Conservation (phyloP, 108 stramenopile species). For the Discostella pseudostelligera region DNA sequence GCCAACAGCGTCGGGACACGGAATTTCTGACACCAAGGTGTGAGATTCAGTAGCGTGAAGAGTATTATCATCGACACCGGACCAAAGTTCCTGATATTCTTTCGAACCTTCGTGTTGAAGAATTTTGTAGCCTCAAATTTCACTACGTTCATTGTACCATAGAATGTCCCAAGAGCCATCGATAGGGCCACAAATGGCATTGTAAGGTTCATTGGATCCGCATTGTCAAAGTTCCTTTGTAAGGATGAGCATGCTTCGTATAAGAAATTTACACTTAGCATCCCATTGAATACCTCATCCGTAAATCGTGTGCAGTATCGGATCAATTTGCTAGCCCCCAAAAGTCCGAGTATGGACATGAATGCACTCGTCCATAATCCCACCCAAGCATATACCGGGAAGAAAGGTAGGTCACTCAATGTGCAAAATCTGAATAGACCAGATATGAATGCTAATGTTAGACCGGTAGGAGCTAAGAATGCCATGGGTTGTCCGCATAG, state of each 20-base stretch:
- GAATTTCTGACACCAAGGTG: constrained; percentile 67
- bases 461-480: constrained; percentile 96
- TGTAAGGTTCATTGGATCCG: constrained; percentile 83
- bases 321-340: constrained; percentile 83
- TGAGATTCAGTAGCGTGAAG: constrained; percentile 73
- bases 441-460: constrained; percentile 92
- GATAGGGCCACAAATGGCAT: constrained; percentile 80
- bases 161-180: constrained; percentile 71
- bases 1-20: constrained; percentile 76
- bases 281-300: constrained; percentile 95
- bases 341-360: constrained; percentile 76
- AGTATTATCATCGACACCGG: constrained; percentile 82
- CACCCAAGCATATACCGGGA: constrained; percentile 94
- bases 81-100: constrained; percentile 90
- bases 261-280: constrained; percentile 93
- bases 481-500: constrained; percentile 96
- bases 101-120: constrained; percentile 72
- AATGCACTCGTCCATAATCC: constrained; percentile 92
- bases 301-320: constrained; percentile 95
- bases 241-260: constrained; percentile 85
- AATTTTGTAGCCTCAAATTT: constrained; percentile 71
- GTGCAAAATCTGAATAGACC: constrained; percentile 82
- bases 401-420: constrained; percentile 79
- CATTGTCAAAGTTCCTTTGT: constrained; percentile 64
- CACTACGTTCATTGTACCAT: constrained; percentile 63